Percentiles rank a stretch among this genome's conserved stretches.
These are phyloP conservation scores for Chlorella sorokiniana DNA, from an alignment of 139 green algal species.

Conservation along the genomic window DNA sequence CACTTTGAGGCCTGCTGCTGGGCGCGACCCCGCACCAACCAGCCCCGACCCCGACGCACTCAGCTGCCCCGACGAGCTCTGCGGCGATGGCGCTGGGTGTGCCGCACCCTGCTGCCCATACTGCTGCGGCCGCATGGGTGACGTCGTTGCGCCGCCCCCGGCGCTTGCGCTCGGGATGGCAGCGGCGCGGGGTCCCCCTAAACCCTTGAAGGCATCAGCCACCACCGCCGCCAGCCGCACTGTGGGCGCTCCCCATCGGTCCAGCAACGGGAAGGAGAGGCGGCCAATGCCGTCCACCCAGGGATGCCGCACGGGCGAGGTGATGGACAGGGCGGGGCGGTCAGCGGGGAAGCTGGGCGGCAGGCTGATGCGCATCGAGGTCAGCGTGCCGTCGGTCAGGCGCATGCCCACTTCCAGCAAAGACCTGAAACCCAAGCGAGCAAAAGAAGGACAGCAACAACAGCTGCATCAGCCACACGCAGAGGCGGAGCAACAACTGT, in stretches of 20 bases:
- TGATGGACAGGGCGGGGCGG: conserved; percentile 48
- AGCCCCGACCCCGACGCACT: background rate
- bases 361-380: conserved; percentile 24
- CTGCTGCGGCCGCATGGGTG: background rate
- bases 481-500: background rate
- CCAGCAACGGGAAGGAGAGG: conserved; percentile 37
- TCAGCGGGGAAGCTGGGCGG: conserved; percentile 25
- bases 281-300: conserved; percentile 54
- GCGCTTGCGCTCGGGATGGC: background rate
- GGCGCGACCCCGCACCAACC: too few species aligned
- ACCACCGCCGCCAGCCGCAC: conserved; percentile 50
- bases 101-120: background rate
- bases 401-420: conserved; percentile 27
- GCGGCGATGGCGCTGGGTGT: background rate
- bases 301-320: conserved; percentile 57
- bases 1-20: background rate
- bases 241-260: conserved; percentile 25
- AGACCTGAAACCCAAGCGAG: background rate
- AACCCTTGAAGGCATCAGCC: conserved; percentile 40
- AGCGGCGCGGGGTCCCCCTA: conserved; percentile 5
- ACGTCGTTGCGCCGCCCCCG: background rate
- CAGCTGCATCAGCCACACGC: background rate
- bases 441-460: background rate
- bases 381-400: conserved; percentile 18
- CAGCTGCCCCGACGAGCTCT: background rate